Evolutionary conservation across 768 basidiomycete genomes (phyloP).

Genomic region (Naganishia vaughanmartiniae): DNA sequence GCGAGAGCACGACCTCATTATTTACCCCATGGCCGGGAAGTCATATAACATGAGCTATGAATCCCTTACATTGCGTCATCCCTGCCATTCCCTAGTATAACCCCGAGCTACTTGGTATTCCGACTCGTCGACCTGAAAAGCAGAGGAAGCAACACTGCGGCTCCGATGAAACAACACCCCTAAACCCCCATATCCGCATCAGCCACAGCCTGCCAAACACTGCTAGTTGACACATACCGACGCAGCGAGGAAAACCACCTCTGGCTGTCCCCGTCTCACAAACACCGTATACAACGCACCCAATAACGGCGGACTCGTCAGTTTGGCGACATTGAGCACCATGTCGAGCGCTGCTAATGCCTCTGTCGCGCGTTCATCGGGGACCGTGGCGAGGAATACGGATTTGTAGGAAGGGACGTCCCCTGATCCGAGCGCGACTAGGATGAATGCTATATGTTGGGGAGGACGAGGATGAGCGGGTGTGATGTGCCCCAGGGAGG

Average conservation of each 20-base stretch:
- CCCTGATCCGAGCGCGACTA: slow-evolving; percentile 42
- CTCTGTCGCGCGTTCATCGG: slow-evolving; percentile 40
- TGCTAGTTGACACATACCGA: slow-evolving; percentile 39
- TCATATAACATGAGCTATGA: too few relatives aligned
- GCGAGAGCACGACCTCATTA: too few relatives aligned
- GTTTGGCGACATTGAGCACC: slow-evolving; percentile 40
- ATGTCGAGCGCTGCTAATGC: slow-evolving; percentile 47
- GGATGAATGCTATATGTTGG: slow-evolving; percentile 35
- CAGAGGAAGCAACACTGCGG: slow-evolving; percentile 30
- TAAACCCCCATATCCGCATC: slow-evolving; percentile 2
- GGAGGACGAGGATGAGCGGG: too few relatives aligned
- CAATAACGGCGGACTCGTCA: slow-evolving; percentile 41
- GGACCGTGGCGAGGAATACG: slow-evolving; percentile 41
- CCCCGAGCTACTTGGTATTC: neutral
- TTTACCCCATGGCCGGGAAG: too few relatives aligned
- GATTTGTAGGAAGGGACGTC: slow-evolving; percentile 47
- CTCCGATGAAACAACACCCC: slow-evolving; percentile 35
- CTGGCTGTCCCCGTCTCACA: slow-evolving; percentile 39
- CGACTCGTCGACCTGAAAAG: slow-evolving; percentile 20
- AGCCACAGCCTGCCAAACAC: neutral
- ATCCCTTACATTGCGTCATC: neutral
- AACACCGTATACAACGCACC: slow-evolving; percentile 43
- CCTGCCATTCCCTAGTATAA: neutral
- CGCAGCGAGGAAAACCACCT: slow-evolving; percentile 42
- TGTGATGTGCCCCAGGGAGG: neutral